Conservation (phyloP, 192 early-diverging fungal genomes). For the Jimgerdemannia lactiflua region DNA sequence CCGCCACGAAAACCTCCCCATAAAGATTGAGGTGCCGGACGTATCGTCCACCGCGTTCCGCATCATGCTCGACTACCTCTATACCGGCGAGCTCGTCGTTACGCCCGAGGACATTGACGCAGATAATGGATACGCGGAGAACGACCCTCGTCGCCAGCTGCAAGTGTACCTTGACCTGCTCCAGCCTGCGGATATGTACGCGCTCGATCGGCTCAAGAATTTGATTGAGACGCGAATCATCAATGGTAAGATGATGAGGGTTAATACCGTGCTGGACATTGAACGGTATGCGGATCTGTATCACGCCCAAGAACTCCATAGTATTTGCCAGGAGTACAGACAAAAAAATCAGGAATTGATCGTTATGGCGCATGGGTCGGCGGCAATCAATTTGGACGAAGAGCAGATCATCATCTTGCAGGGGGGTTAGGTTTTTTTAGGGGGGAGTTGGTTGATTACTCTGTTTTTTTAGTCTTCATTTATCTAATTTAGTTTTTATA, state of each 20-base stretch:
- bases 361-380: too few relatives aligned
- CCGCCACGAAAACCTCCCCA: background rate
- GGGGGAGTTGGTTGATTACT: too few relatives aligned
- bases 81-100: background rate
- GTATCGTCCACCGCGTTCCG: background rate
- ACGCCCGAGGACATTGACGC: background rate
- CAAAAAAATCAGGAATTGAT: too few relatives aligned
- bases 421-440: too few relatives aligned
- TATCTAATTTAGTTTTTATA: too few relatives aligned
- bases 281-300: background rate
- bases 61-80: background rate
- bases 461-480: too few relatives aligned
- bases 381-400: too few relatives aligned
- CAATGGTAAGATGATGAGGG: background rate
- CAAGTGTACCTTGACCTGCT: background rate
- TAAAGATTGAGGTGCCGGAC: background rate
- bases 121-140: background rate
- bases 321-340: too few relatives aligned
- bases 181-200: background rate
- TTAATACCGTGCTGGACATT: background rate
- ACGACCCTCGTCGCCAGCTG: background rate
- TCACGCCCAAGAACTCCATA: background rate
- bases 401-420: too few relatives aligned
- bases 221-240: background rate
- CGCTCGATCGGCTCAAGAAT: background rate